These are phyloP conservation scores for Datura wrightii DNA, from an alignment of 257 asterid species.

Conservation along the genomic window DNA sequence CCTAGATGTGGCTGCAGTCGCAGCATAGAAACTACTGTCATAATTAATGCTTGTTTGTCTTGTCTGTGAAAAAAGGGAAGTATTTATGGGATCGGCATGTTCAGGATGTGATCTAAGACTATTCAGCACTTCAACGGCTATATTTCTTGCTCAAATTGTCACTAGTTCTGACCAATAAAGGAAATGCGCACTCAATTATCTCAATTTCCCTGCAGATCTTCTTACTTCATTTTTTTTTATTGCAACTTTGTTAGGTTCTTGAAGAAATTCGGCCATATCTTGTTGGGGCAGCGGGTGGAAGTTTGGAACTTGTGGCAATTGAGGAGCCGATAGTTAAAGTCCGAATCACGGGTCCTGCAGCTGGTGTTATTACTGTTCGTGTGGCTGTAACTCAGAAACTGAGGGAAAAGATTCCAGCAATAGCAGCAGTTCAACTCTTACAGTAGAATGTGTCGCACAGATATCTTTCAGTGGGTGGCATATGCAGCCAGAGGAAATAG, in stretches of 20 bases:
- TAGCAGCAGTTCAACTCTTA: slow-evolving; percentile 92
- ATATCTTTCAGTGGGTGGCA: background rate
- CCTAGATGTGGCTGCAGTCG: background rate
- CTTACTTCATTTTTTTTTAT: background rate
- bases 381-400: slow-evolving; percentile 97
- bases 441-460: slow-evolving; percentile 44
- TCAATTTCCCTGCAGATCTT: background rate
- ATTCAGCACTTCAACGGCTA: background rate
- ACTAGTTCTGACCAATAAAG: background rate
- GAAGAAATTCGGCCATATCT: slow-evolving; percentile 95
- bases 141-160: background rate
- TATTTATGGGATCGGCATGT: slow-evolving; percentile 6
- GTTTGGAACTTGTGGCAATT: slow-evolving; percentile 73
- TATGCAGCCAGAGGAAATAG: background rate
- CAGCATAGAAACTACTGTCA: background rate
- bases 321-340: slow-evolving; percentile 94
- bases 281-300: slow-evolving; percentile 95
- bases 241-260: slow-evolving; percentile 63
- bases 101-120: slow-evolving; percentile 16
- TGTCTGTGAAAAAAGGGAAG: background rate
- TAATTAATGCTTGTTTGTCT: background rate
- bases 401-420: slow-evolving; percentile 87
- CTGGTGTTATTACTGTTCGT: slow-evolving; percentile 94
- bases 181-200: background rate
- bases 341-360: slow-evolving; percentile 91